Base-by-base conservation (phyloP, 2,329 filamentous ascomycete species). In the Paecilomyces variotii region DNA sequence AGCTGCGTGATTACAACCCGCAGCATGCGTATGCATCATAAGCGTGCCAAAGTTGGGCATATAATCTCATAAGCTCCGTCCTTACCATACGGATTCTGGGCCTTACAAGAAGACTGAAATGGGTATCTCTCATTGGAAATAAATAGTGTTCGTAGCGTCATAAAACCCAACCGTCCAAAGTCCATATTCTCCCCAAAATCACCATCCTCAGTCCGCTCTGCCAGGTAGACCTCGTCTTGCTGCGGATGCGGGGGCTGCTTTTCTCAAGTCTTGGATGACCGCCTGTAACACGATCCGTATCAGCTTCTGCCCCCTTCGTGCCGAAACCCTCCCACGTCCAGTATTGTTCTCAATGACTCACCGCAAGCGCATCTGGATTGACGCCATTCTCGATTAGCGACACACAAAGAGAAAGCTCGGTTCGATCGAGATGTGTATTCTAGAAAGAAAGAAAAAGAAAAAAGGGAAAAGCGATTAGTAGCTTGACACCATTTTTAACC, bases 311-410 rank as follows among this genome's bases (percentile, higher is more conserved):
- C 19, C 19, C 19, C 57, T 55, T 35, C n/a, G 51, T 26, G 25
- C 30, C 51, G 52, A 6, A 57, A 3, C 12, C 26, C 35, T 4
- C 49, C 24, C 1, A 53, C 25, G 27, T 2, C 19, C 45, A 26
- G n/a, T 56, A 49, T 39, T 35, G 10, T 6, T 19, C 39, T 19
- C 24, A 26, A 54, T 19, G 62, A 78, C 90, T 70, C 82, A 97
- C 94, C 26, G 93, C 92, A 32, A 99, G 80, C 0, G 93, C 94
- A 73, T 97, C 93, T 0, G 94, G 94, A 70, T 96, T 96, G 30
- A 97, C 91, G 12, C 94, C 94, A 70, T 96, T 96, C 76, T 99
- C 94, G 66, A 99, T 95, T 74, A 99, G 84, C 57, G 91, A 96
- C 60, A 97, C 93, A 75, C 94, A 99, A 62, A 97, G 90, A 2